Conservation (phyloP, 2,329 filamentous ascomycete species). For the Waltergamsia citrina region DNA sequence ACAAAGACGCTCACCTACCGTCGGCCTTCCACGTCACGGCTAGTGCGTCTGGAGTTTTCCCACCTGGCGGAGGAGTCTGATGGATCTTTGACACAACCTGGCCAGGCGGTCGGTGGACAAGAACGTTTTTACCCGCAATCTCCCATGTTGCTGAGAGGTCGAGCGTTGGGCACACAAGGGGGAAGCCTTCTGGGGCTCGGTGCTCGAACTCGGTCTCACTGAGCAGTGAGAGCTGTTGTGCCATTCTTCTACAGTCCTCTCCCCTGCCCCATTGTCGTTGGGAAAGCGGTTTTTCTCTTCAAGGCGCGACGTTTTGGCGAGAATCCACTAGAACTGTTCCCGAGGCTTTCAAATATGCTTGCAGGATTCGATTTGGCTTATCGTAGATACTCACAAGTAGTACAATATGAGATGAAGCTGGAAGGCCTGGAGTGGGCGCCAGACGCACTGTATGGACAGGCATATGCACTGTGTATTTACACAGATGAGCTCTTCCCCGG, state of each 20-base stretch:
- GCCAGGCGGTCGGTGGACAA: slow-evolving; percentile 70
- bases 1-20: slow-evolving; percentile 41
- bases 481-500: no score
- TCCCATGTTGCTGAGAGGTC: slow-evolving; percentile 69
- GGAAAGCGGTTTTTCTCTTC: neutral
- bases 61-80: slow-evolving; percentile 29
- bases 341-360: neutral
- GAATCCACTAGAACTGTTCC: no score
- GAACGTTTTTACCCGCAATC: slow-evolving; percentile 56
- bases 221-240: slow-evolving; percentile 20
- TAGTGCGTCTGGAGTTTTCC: slow-evolving; percentile 30
- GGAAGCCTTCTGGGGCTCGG: slow-evolving; percentile 44
- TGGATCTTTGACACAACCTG: slow-evolving; percentile 51
- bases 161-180: slow-evolving; percentile 75
- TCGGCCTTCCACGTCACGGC: slow-evolving; percentile 58
- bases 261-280: neutral
- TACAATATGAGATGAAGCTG: no score
- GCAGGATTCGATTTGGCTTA: neutral
- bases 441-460: no score
- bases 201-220: slow-evolving; percentile 49
- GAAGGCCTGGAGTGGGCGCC: no score
- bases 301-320: no score
- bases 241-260: neutral
- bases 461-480: no score
- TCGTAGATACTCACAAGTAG: neutral